phyloP scores from a whole-genome alignment of 1,284 basidiomycete genomes.

The Tremellales sp. region DNA sequence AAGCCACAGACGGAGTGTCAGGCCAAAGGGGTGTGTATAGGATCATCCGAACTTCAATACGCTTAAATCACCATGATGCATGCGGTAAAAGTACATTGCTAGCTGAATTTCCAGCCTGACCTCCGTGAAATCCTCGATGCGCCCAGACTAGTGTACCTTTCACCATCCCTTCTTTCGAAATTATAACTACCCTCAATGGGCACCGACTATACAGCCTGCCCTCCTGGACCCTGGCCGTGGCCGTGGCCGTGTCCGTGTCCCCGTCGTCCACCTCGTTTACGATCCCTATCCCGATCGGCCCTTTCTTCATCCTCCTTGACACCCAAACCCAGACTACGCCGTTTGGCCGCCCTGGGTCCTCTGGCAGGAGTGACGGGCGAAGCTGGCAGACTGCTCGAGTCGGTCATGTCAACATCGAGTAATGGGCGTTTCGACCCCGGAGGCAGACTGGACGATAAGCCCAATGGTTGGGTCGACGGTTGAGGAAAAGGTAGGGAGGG shows the following conservation, averaged over 20 bases:
- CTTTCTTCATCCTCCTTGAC: constrained; percentile 2
- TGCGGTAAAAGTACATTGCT: too few relatives aligned
- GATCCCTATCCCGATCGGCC: neutral
- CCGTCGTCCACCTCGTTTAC: neutral
- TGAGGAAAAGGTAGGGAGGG: constrained; percentile 9
- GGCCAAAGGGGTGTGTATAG: too few relatives aligned
- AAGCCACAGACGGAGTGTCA: too few relatives aligned
- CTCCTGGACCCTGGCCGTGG: neutral
- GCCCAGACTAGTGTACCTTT: too few relatives aligned
- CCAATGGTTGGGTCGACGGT: constrained; percentile 3
- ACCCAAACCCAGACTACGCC: constrained; percentile 17
- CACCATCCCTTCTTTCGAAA: too few relatives aligned
- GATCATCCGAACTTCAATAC: too few relatives aligned
- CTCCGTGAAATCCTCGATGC: too few relatives aligned
- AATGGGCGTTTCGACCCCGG: constrained; percentile 18
- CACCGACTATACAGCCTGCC: neutral
- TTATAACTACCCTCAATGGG: neutral
- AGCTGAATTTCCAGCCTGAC: too few relatives aligned
- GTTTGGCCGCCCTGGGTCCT: constrained; percentile 16
- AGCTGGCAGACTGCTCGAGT: constrained; percentile 1
- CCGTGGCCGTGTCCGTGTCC: neutral
- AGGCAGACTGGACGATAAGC: constrained; percentile 11
- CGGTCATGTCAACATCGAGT: constrained; percentile 16
- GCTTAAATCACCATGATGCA: too few relatives aligned
- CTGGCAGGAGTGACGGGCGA: constrained; percentile 1